Evolutionary conservation across 2,329 filamentous ascomycete genomes (phyloP).

Genomic region (Verticillium dahliae): DNA sequence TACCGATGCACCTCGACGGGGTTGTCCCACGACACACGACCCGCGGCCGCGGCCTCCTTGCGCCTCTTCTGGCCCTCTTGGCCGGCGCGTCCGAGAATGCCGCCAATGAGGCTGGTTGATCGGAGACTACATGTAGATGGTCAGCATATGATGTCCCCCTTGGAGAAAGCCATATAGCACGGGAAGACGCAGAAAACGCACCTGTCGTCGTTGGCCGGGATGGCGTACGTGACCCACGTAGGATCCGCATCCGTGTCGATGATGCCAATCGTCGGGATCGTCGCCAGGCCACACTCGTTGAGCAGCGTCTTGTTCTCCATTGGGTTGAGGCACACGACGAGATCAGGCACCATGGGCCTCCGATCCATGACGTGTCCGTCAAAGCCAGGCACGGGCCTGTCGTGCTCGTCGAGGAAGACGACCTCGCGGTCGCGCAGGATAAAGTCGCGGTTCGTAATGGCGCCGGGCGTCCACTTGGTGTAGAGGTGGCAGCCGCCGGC

Average conservation of each 20-base stretch:
- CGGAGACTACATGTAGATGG: slow-evolving; percentile 55
- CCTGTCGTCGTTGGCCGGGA: slow-evolving; percentile 96
- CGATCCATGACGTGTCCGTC: slow-evolving; percentile 57
- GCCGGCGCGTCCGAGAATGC: slow-evolving; percentile 78
- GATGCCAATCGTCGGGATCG: slow-evolving; percentile 88
- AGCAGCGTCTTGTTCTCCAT: slow-evolving; percentile 85
- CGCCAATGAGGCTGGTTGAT: slow-evolving; percentile 72
- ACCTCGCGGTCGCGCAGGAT: slow-evolving; percentile 66
- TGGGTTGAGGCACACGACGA: slow-evolving; percentile 90
- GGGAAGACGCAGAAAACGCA: slow-evolving; percentile 28
- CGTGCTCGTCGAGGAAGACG: slow-evolving; percentile 71
- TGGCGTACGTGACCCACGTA: slow-evolving; percentile 91
- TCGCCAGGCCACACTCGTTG: slow-evolving; percentile 83
- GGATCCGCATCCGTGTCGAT: slow-evolving; percentile 92
- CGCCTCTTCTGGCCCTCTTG: slow-evolving; percentile 67
- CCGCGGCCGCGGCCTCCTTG: slow-evolving; percentile 52
- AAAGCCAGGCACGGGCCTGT: slow-evolving; percentile 55
- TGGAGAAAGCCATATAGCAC: too few species aligned
- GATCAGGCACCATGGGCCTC: slow-evolving; percentile 70
- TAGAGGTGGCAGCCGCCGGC: slow-evolving; percentile 82
- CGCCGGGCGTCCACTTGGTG: slow-evolving; percentile 85
- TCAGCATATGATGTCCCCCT: not conserved
- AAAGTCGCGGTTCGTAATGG: slow-evolving; percentile 87
- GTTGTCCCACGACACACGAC: slow-evolving; percentile 57
- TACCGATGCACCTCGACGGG: slow-evolving; percentile 33